Evolutionary conservation across 192 early-diverging fungal species (phyloP).

Genomic region (Tieghemiomyces parasiticus): DNA sequence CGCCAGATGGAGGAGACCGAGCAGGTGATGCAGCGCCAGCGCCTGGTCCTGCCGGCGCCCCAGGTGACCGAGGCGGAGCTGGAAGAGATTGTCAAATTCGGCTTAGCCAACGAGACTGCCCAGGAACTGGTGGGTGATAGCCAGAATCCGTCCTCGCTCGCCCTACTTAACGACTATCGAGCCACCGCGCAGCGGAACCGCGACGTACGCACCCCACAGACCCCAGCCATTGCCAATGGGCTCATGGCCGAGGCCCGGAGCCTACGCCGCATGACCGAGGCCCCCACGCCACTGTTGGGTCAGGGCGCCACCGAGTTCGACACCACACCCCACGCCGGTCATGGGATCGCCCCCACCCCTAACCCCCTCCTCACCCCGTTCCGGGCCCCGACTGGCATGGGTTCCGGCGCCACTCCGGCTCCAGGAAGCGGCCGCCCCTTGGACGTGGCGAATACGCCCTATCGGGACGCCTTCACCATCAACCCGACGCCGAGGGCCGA

Average conservation of each 20-base stretch:
- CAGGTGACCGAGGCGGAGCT: conserved; percentile 84
- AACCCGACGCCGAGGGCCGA: conserved; percentile 21
- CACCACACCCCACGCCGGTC: conserved; percentile 42
- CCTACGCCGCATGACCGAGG: conserved; percentile 49
- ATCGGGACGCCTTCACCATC: conserved; percentile 48
- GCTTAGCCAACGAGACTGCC: conserved; percentile 61
- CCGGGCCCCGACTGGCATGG: conserved; percentile 5
- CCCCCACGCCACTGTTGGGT: conserved; percentile 78
- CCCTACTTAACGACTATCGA: conserved; percentile 67
- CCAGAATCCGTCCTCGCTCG: conserved; percentile 36
- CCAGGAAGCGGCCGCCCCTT: conserved; percentile 13
- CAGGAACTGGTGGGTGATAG: conserved; percentile 48
- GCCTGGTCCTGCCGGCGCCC: conserved; percentile 72
- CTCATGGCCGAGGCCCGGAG: conserved; percentile 72
- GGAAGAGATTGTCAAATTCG: conserved; percentile 83
- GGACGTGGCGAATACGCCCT: conserved; percentile 27
- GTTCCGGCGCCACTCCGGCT: conserved; percentile 8
- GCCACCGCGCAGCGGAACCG: conserved; percentile 28
- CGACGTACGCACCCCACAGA: conserved; percentile 26
- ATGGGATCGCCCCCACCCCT: conserved; percentile 46
- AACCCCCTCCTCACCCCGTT: conserved; percentile 52
- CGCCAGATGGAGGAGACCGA: conserved; percentile 51
- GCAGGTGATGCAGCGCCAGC: conserved; percentile 54
- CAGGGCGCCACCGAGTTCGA: conserved; percentile 37
- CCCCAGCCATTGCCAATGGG: conserved; percentile 38